These are phyloP conservation scores for Phaeosphaeriaceae sp. DNA, from an alignment of 2,329 filamentous ascomycete genomes.

Conservation along the genomic window DNA sequence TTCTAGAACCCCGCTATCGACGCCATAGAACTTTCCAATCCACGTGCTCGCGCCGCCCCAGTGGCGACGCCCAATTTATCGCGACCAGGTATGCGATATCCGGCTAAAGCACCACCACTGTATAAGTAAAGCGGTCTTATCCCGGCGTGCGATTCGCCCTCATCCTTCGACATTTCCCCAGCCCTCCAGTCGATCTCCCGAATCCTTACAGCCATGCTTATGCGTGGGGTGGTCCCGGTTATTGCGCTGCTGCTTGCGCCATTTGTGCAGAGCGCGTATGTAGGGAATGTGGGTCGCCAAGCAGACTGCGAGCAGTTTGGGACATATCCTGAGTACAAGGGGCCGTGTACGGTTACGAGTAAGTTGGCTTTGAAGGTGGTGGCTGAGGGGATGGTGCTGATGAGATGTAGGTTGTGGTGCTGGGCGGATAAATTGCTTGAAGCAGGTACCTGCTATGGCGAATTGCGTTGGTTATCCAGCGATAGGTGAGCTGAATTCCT, in stretches of 20 bases:
- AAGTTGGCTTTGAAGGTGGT: background rate
- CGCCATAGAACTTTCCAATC: background rate
- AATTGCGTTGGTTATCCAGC: conserved; percentile 7
- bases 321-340: conserved; percentile 7
- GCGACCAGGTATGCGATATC: conserved; percentile 2
- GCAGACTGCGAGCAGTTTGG: conserved; percentile 9
- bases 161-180: background rate
- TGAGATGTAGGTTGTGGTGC: conserved; percentile 9
- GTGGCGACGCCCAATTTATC: background rate
- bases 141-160: conserved; percentile 1
- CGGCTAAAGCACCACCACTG: conserved; percentile 3
- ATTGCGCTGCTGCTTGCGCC: background rate
- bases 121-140: conserved; percentile 9
- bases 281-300: conserved; percentile 5
- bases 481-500: conserved; percentile 1
- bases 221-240: background rate
- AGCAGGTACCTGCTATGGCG: conserved; percentile 3
- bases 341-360: conserved; percentile 9
- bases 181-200: background rate
- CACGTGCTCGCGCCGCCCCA: background rate
- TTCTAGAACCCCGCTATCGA: background rate
- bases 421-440: conserved; percentile 8
- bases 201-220: background rate
- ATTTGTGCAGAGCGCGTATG: conserved; percentile 3
- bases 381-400: background rate